Conservation (phyloP, 257 asterid species). For the Lithospermum erythrorhizon region DNA sequence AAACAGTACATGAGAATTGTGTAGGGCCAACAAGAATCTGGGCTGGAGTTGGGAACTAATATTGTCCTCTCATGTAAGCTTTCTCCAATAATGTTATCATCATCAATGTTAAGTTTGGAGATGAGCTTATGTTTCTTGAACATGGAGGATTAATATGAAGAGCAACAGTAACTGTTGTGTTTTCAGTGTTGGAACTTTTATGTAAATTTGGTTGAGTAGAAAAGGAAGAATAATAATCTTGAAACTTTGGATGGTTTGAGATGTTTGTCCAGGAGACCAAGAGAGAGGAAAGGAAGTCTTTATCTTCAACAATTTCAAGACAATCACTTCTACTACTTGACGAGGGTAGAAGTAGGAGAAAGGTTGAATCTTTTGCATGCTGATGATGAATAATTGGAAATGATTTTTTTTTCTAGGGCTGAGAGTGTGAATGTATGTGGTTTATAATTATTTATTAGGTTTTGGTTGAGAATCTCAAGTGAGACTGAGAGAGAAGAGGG, state of each 20-base stretch:
- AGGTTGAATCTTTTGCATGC: slow-evolving; percentile 38
- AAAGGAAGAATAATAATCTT: slow-evolving; percentile 14
- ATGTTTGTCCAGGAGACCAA: slow-evolving; percentile 61
- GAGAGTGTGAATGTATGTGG: too few species aligned
- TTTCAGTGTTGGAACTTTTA: slow-evolving; percentile 10
- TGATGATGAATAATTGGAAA: too few species aligned
- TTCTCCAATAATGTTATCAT: background rate
- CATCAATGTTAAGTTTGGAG: slow-evolving; percentile 9
- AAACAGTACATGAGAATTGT: slow-evolving; percentile 72
- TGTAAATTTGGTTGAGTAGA: slow-evolving; percentile 3
- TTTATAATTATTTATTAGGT: too few species aligned
- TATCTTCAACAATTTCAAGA: slow-evolving; percentile 29
- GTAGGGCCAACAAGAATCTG: slow-evolving; percentile 90
- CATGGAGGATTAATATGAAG: slow-evolving; percentile 52
- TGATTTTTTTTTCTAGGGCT: too few species aligned
- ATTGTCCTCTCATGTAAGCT: slow-evolving; percentile 34
- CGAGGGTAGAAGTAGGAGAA: slow-evolving; percentile 32
- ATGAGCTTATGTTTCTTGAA: slow-evolving; percentile 13
- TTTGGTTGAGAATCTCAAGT: too few species aligned
- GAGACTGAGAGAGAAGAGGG: too few species aligned
- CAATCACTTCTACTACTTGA: slow-evolving; percentile 13
- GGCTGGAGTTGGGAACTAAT: slow-evolving; percentile 82
- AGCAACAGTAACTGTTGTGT: slow-evolving; percentile 44
- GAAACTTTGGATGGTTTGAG: slow-evolving; percentile 13
- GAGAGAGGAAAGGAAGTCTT: slow-evolving; percentile 51